Conservation (phyloP, 75 land plant species). For the Isoetes taiwanensis region DNA sequence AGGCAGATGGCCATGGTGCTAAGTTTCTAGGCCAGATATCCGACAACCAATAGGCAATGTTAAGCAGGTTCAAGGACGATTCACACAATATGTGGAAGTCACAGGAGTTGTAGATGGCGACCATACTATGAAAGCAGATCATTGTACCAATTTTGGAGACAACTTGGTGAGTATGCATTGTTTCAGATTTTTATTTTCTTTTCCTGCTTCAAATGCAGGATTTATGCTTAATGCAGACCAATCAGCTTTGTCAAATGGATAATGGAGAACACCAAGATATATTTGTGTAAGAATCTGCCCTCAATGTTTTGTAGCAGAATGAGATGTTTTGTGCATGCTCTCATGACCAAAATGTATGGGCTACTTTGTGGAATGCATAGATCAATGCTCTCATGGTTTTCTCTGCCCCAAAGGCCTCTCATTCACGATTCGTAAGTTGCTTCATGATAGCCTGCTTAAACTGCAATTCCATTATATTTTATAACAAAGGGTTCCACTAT, state of each 20-base stretch:
- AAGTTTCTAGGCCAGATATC: not conserved
- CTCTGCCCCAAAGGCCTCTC: too few species aligned
- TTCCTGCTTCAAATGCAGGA: not conserved
- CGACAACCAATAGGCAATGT: not conserved
- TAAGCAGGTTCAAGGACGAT: not conserved
- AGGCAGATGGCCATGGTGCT: not conserved
- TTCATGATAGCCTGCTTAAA: too few species aligned
- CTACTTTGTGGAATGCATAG: too few species aligned
- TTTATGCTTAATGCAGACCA: not conserved
- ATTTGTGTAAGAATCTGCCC: conserved; percentile 1
- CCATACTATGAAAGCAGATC: not conserved
- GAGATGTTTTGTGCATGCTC: too few species aligned
- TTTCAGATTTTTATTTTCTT: not conserved
- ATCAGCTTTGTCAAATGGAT: conserved; percentile 1
- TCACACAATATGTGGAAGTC: not conserved
- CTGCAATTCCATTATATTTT: too few species aligned
- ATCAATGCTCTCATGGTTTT: too few species aligned
- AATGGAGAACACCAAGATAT: not conserved
- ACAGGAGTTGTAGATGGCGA: conserved; percentile 3
- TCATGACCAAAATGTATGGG: too few species aligned
- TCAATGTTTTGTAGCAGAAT: too few species aligned
- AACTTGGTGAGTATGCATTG: not conserved
- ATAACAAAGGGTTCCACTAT: too few species aligned
- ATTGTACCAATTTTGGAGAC: not conserved
- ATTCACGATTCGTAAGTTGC: too few species aligned